Evolutionary conservation across 2,329 filamentous ascomycete species (phyloP).

Genomic region (Claviceps pusilla): DNA sequence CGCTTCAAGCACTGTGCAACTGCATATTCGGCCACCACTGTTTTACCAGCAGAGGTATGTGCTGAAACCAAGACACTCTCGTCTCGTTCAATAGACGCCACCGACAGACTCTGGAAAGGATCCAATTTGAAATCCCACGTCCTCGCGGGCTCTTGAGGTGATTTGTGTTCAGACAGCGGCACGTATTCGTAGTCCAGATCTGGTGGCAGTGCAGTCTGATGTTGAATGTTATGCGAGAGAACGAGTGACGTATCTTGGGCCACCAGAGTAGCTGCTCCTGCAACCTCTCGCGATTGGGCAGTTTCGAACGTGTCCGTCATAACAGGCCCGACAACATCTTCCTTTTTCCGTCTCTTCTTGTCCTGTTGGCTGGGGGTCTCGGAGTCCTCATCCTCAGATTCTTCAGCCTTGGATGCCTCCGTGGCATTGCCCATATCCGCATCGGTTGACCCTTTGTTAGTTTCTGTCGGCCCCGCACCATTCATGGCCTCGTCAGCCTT

Average conservation of each 20-base stretch:
- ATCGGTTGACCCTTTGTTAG: slow-evolving; percentile 10
- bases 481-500: slow-evolving; percentile 71
- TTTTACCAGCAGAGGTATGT: slow-evolving; percentile 95
- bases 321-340: slow-evolving; percentile 55
- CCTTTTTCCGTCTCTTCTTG: slow-evolving; percentile 51
- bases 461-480: slow-evolving; percentile 15
- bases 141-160: slow-evolving; percentile 73
- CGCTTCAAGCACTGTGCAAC: slow-evolving; percentile 94
- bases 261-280: slow-evolving; percentile 56
- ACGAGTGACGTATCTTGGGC: slow-evolving; percentile 58
- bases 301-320: slow-evolving; percentile 92
- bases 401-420: slow-evolving; percentile 22
- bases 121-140: slow-evolving; percentile 83
- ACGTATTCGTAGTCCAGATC: slow-evolving; percentile 89
- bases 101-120: slow-evolving; percentile 90
- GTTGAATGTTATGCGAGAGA: slow-evolving; percentile 91
- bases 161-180: slow-evolving; percentile 85
- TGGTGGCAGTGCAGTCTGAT: slow-evolving; percentile 88
- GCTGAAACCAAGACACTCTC: slow-evolving; percentile 95
- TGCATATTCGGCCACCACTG: slow-evolving; percentile 93
- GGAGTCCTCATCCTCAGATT: slow-evolving; percentile 21
- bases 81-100: slow-evolving; percentile 86
- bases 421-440: slow-evolving; percentile 28
- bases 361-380: slow-evolving; percentile 34
- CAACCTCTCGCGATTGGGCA: slow-evolving; percentile 81